Percentiles rank a stretch among this genome's conserved stretches.
These are phyloP conservation scores for Neoconidiobolus thromboides DNA, from an alignment of 371 early-diverging fungal genomes.

Conservation along the genomic window DNA sequence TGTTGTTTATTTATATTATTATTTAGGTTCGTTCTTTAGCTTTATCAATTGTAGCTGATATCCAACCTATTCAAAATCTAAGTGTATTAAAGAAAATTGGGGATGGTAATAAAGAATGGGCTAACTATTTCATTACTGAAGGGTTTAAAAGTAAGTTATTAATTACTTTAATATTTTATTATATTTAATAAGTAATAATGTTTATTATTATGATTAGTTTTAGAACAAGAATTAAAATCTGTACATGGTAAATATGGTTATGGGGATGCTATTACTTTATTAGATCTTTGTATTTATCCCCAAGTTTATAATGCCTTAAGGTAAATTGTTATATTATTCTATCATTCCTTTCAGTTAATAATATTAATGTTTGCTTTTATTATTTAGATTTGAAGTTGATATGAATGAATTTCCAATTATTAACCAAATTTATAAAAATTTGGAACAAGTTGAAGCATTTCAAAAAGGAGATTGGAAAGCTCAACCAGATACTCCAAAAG, in stretches of 20 bases:
- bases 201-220: conserved; percentile 14
- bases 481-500: conserved; percentile 55
- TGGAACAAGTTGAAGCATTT: conserved; percentile 43
- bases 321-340: conserved; percentile 10
- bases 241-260: conserved; percentile 52
- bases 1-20: neutral
- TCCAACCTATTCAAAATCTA: conserved; percentile 76
- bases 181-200: neutral
- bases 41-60: conserved; percentile 56
- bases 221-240: conserved; percentile 38
- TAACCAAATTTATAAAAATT: conserved; percentile 23
- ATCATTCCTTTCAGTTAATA: no score
- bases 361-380: no score
- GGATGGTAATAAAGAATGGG: conserved; percentile 41
- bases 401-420: conserved; percentile 48
- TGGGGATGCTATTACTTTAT: conserved; percentile 68
- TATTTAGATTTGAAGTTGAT: conserved; percentile 41
- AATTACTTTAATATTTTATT: neutral
- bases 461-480: conserved; percentile 37
- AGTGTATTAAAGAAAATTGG: conserved; percentile 39
- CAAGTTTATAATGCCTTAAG: conserved; percentile 62
- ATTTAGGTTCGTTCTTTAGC: conserved; percentile 47
- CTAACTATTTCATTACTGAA: conserved; percentile 23
- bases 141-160: conserved; percentile 41
- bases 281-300: conserved; percentile 63